Evolutionary conservation across 2,329 filamentous ascomycete species (phyloP).

Genomic region (Colletotrichum sp.): DNA sequence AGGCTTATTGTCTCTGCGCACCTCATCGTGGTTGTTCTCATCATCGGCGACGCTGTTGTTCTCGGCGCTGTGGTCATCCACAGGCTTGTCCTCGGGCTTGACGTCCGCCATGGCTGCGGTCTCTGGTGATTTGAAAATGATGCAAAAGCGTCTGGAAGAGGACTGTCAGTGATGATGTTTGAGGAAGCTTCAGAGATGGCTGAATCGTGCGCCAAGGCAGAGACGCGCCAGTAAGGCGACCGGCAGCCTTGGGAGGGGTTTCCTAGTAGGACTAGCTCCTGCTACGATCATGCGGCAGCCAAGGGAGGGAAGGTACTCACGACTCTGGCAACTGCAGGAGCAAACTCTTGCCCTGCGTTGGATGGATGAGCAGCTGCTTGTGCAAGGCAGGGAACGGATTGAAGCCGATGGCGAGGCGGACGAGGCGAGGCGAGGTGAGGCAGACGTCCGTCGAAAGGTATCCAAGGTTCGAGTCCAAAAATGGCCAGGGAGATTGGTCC

Average conservation of each 20-base stretch:
- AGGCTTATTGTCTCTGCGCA: slow-evolving; percentile 32
- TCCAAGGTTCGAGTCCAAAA: slow-evolving; percentile 1
- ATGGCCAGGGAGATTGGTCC: slow-evolving; percentile 5
- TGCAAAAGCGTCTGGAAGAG: neutral
- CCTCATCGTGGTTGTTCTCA: slow-evolving; percentile 52
- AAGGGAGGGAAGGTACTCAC: neutral
- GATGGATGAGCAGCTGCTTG: neutral
- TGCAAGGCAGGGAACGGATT: neutral
- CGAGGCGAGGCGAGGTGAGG: neutral
- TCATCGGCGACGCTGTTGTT: slow-evolving; percentile 32
- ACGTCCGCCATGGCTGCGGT: slow-evolving; percentile 29
- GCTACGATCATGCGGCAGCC: neutral
- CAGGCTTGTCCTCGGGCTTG: slow-evolving; percentile 30
- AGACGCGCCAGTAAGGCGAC: slow-evolving; percentile 3
- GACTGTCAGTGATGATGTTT: neutral
- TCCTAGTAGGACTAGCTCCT: neutral
- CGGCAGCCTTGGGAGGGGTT: slow-evolving; percentile 3
- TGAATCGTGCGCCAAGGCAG: neutral
- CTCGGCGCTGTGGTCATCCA: slow-evolving; percentile 37
- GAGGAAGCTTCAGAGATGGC: neutral
- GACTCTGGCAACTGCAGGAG: neutral
- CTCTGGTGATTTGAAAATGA: neutral
- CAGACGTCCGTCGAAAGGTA: neutral
- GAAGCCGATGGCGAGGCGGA: neutral
- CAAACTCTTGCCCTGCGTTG: neutral